Evolutionary conservation across 2,329 filamentous ascomycete genomes (phyloP).

Genomic region (Paraphoma sp.): DNA sequence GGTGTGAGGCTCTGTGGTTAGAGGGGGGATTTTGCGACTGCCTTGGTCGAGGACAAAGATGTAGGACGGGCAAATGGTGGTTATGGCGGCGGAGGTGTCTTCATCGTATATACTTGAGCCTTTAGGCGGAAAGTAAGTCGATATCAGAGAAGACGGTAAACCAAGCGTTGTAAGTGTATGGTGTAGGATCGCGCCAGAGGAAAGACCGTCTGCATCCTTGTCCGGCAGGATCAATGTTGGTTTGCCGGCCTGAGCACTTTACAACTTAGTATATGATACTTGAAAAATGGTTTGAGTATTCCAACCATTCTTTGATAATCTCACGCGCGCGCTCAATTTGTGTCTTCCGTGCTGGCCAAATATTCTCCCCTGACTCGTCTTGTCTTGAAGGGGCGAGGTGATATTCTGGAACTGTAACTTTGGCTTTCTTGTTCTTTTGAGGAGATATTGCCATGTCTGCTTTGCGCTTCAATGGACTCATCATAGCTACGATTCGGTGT

Average conservation of each 20-base stretch:
- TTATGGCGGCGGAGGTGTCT: constrained; percentile 60
- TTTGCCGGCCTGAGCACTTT: constrained; percentile 59
- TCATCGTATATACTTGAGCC: constrained; percentile 65
- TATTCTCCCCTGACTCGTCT: constrained; percentile 51
- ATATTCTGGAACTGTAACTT: constrained; percentile 38
- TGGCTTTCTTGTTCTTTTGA: constrained; percentile 32
- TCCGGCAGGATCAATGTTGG: constrained; percentile 69
- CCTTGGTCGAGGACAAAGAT: constrained; percentile 73
- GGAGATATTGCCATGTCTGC: constrained; percentile 21
- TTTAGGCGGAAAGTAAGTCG: constrained; percentile 66
- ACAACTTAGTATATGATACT: constrained; percentile 4
- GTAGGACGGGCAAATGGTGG: constrained; percentile 58
- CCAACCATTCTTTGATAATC: constrained; percentile 66
- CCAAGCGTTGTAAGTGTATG: constrained; percentile 67
- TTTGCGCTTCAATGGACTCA: constrained; percentile 40
- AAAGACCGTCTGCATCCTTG: constrained; percentile 72
- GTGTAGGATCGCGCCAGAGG: constrained; percentile 68
- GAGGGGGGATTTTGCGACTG: constrained; percentile 60
- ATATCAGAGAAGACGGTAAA: constrained; percentile 59
- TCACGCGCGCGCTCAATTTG: constrained; percentile 63
- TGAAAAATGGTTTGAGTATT: neutral
- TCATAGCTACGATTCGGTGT: constrained; percentile 17
- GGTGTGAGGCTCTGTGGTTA: constrained; percentile 59
- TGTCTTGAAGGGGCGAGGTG: constrained; percentile 35
- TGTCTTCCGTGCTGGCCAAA: constrained; percentile 67